phyloP scores from a whole-genome alignment of 768 basidiomycete genomes.

The Goffeauzyma gilvescens region DNA sequence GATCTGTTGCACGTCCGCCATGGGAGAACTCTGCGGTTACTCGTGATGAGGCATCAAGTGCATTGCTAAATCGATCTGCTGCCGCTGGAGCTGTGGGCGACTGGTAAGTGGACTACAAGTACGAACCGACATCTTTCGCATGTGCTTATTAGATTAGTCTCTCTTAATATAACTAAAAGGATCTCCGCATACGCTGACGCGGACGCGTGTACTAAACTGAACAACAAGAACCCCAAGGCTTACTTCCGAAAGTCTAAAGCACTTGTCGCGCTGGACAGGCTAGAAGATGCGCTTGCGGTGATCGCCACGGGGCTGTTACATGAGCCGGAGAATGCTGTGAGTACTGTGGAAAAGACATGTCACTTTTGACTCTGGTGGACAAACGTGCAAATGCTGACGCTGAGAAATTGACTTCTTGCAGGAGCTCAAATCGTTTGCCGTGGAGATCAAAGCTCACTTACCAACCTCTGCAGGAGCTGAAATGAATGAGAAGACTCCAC shows the following conservation, averaged over 20 bases:
- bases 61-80: slow-evolving; percentile 79
- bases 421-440: too few relatives aligned
- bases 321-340: slow-evolving; percentile 49
- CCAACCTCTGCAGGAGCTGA: too few relatives aligned
- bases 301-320: slow-evolving; percentile 66
- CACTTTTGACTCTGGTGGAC: too few relatives aligned
- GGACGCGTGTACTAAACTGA: slow-evolving; percentile 66
- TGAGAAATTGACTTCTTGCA: too few relatives aligned
- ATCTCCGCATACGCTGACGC: slow-evolving; percentile 43
- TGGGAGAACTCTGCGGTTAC: slow-evolving; percentile 72
- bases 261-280: slow-evolving; percentile 48
- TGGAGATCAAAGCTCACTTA: too few relatives aligned
- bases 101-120: slow-evolving; percentile 36
- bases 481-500: too few relatives aligned
- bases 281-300: slow-evolving; percentile 63
- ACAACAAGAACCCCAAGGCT: slow-evolving; percentile 81
- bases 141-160: background rate
- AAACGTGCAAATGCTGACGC: too few relatives aligned
- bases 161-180: slow-evolving; percentile 8
- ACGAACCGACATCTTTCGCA: background rate
- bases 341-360: too few relatives aligned
- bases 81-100: slow-evolving; percentile 62
- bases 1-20: slow-evolving; percentile 62
- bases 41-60: slow-evolving; percentile 75
- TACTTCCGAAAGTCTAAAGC: slow-evolving; percentile 83